phyloP scores from a whole-genome alignment of 495 filamentous ascomycete species.

The Aspergillus avenaceus region DNA sequence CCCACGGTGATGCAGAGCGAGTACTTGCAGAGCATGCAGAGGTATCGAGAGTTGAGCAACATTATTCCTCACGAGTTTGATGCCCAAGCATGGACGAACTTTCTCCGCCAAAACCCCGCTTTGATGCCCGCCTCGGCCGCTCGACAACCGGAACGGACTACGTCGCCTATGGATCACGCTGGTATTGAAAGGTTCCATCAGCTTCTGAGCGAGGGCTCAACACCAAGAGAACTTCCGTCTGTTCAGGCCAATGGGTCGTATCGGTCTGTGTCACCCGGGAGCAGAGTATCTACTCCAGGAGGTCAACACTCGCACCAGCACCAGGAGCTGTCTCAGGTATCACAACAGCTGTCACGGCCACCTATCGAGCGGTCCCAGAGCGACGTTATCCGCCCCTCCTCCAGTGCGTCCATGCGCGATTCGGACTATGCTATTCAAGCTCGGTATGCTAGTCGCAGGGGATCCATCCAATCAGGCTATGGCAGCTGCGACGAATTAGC shows the following conservation, averaged over 20 bases:
- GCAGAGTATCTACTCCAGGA: conserved; percentile 35
- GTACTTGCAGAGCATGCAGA: conserved; percentile 60
- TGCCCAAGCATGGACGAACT: conserved; percentile 62
- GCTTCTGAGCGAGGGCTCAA: conserved; percentile 43
- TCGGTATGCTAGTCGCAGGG: conserved; percentile 26
- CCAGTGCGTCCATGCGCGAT: conserved; percentile 44
- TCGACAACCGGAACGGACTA: conserved; percentile 29
- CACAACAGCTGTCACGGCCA: conserved; percentile 2
- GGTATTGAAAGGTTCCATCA: conserved; percentile 51
- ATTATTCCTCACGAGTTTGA: conserved; percentile 62
- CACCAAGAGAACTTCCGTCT: conserved; percentile 36
- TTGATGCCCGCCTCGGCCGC: conserved; percentile 30
- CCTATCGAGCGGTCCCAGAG: conserved; percentile 22
- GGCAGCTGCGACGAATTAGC: conserved; percentile 64
- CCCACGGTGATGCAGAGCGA: conserved; percentile 68
- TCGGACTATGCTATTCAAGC: conserved; percentile 28
- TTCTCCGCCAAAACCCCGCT: conserved; percentile 57
- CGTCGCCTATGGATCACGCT: conserved; percentile 47
- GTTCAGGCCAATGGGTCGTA: conserved; percentile 26
- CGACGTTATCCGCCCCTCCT: conserved; percentile 42
- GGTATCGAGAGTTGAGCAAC: conserved; percentile 56
- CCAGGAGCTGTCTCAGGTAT: conserved; percentile 14
- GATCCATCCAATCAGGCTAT: conserved; percentile 55
- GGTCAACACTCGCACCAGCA: conserved; percentile 17
- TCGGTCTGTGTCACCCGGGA: conserved; percentile 33